Evolutionary conservation across 169 alveolate species (phyloP).

Genomic region (Plasmodium falciparum): DNA sequence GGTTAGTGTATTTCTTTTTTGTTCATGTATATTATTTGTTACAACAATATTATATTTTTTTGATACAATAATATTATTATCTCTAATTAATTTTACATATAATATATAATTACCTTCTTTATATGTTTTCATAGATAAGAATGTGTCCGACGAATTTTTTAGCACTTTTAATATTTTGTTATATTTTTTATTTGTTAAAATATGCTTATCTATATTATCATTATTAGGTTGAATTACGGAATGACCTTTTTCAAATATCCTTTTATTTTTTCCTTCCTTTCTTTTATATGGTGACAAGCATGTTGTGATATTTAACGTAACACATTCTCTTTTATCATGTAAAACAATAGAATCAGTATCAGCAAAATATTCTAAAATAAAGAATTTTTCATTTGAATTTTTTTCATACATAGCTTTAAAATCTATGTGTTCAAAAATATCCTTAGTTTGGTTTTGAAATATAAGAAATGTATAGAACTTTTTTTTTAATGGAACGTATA

Average conservation of each 20-base stretch:
- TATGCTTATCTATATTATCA: constrained; percentile 14
- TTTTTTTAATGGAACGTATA: constrained; percentile 8
- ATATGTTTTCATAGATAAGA: constrained; percentile 34
- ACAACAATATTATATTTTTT: constrained; percentile 41
- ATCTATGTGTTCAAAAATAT: constrained; percentile 10
- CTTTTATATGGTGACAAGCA: neutral
- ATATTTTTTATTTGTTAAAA: neutral
- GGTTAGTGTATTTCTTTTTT: neutral
- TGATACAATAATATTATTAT: constrained; percentile 16
- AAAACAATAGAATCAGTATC: constrained; percentile 20
- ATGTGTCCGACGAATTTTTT: constrained; percentile 16
- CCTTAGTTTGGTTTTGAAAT: constrained; percentile 3
- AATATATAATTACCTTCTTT: constrained; percentile 41
- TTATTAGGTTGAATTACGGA: neutral
- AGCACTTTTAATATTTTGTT: constrained; percentile 9
- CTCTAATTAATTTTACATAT: constrained; percentile 17
- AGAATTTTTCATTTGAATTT: constrained; percentile 4
- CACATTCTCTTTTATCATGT: constrained; percentile 5
- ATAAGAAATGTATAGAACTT: constrained; percentile 10
- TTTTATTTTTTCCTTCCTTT: neutral
- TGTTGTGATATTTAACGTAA: neutral
- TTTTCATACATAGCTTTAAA: constrained; percentile 14
- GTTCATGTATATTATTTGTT: neutral
- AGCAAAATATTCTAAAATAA: constrained; percentile 54
- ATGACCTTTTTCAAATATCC: too few species aligned